Evolutionary conservation across 495 filamentous ascomycete genomes (phyloP).

Genomic region (Tuber borchii): DNA sequence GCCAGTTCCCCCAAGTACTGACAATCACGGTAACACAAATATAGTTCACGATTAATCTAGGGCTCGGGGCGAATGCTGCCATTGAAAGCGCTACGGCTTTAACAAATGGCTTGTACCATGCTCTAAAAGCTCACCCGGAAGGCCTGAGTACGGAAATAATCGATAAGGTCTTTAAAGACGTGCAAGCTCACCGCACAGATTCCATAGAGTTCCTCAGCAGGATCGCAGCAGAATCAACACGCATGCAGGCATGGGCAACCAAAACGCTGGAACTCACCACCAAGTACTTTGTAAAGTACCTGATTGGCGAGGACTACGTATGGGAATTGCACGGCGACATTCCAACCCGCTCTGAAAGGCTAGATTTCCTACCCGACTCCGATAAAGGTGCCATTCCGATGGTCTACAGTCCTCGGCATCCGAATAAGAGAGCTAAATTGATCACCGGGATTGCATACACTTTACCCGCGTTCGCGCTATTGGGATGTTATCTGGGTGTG

Average conservation of each 20-base stretch:
- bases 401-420: neutral
- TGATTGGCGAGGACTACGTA: neutral
- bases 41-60: slow-evolving; percentile 43
- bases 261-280: neutral
- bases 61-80: slow-evolving; percentile 45
- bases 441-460: neutral
- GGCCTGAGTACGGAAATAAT: slow-evolving; percentile 3
- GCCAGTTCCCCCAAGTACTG: neutral
- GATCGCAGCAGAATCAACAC: slow-evolving; percentile 8
- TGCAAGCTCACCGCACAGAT: slow-evolving; percentile 4
- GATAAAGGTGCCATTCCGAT: neutral
- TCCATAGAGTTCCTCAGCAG: neutral
- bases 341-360: neutral
- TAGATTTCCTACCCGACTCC: neutral
- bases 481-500: neutral
- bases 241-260: slow-evolving; percentile 14
- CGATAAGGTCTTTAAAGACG: slow-evolving; percentile 5
- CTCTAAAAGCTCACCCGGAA: slow-evolving; percentile 7
- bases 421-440: neutral
- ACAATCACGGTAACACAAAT: neutral
- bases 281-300: slow-evolving; percentile 1
- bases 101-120: slow-evolving; percentile 43
- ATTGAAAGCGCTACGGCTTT: slow-evolving; percentile 47
- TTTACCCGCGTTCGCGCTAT: neutral
- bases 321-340: neutral